These are phyloP conservation scores for Yarrowia sp. DNA, from an alignment of 805 yeast species.

Conservation along the genomic window DNA sequence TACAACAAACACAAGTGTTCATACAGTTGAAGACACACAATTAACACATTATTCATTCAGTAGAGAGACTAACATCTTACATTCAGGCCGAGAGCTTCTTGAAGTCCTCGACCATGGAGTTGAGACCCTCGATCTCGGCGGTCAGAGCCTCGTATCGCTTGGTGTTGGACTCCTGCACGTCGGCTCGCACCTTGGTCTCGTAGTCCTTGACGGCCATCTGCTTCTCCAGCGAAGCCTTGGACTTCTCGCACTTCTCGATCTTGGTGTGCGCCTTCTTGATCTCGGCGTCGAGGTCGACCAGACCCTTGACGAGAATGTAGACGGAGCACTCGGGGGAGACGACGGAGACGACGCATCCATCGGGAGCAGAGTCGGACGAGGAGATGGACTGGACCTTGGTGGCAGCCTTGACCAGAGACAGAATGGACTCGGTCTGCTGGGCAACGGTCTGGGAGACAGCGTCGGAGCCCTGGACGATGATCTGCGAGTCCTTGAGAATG, in stretches of 20 bases:
- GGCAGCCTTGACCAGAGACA: slow-evolving; percentile 88
- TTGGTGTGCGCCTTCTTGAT: slow-evolving; percentile 78
- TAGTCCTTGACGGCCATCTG: slow-evolving; percentile 71
- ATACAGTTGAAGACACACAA: too few species aligned
- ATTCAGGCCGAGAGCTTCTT: slow-evolving; percentile 51
- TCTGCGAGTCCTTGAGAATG: slow-evolving; percentile 83
- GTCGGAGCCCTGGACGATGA: slow-evolving; percentile 69
- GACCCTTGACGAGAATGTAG: slow-evolving; percentile 90
- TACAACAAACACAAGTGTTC: neutral
- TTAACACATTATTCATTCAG: neutral
- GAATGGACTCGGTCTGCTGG: slow-evolving; percentile 81
- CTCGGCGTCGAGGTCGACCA: slow-evolving; percentile 88
- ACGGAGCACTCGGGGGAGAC: slow-evolving; percentile 80
- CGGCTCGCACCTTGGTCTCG: slow-evolving; percentile 76
- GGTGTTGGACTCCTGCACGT: slow-evolving; percentile 74
- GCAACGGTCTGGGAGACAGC: slow-evolving; percentile 52
- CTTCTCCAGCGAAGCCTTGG: slow-evolving; percentile 64
- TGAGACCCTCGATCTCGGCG: slow-evolving; percentile 89
- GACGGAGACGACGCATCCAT: slow-evolving; percentile 84
- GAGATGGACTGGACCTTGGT: slow-evolving; percentile 64
- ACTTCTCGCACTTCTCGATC: slow-evolving; percentile 60
- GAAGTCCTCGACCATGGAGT: slow-evolving; percentile 79
- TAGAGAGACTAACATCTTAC: slow-evolving; percentile 39
- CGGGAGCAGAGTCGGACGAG: slow-evolving; percentile 58
- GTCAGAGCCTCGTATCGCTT: slow-evolving; percentile 63